These are phyloP conservation scores for Aphanocladium album DNA, from an alignment of 2,329 filamentous ascomycete species.

Conservation along the genomic window DNA sequence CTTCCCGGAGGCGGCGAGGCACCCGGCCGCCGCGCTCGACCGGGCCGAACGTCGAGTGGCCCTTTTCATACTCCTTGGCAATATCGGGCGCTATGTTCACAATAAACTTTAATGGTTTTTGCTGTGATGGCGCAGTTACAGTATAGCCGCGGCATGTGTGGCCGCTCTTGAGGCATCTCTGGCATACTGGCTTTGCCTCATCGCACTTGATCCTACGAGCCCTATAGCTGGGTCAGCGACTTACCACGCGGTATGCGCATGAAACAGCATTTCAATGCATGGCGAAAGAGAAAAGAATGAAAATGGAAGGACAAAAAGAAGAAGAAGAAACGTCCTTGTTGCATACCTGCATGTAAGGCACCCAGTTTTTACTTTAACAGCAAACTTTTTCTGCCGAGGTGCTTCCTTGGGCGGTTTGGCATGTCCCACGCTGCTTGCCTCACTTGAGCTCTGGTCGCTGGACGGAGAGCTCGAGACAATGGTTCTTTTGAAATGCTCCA, in stretches of 20 bases:
- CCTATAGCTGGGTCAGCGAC: not conserved
- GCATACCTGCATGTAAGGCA: slow-evolving; percentile 1
- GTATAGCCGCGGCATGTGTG: not conserved
- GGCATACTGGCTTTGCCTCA: slow-evolving; percentile 4
- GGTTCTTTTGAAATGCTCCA: not conserved
- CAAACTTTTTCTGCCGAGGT: not conserved
- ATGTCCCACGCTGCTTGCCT: not conserved
- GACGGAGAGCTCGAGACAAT: not conserved
- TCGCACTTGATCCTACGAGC: slow-evolving; percentile 1
- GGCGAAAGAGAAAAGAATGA: not conserved
- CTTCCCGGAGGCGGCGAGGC: not conserved
- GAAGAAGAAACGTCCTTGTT: no score
- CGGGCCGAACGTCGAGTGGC: not conserved
- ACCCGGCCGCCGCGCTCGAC: not conserved
- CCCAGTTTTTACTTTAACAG: not conserved
- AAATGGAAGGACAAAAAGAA: not conserved
- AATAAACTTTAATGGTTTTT: not conserved
- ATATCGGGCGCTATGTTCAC: not conserved
- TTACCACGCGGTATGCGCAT: not conserved
- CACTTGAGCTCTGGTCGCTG: not conserved
- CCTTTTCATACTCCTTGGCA: not conserved
- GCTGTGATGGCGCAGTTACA: not conserved
- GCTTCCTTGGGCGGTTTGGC: not conserved
- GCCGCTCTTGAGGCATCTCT: not conserved
- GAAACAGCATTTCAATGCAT: not conserved